Percentiles rank a stretch among this genome's conserved stretches.
These are phyloP conservation scores for Sarcodon sp. DNA, from an alignment of 768 basidiomycete genomes.

Conservation along the genomic window DNA sequence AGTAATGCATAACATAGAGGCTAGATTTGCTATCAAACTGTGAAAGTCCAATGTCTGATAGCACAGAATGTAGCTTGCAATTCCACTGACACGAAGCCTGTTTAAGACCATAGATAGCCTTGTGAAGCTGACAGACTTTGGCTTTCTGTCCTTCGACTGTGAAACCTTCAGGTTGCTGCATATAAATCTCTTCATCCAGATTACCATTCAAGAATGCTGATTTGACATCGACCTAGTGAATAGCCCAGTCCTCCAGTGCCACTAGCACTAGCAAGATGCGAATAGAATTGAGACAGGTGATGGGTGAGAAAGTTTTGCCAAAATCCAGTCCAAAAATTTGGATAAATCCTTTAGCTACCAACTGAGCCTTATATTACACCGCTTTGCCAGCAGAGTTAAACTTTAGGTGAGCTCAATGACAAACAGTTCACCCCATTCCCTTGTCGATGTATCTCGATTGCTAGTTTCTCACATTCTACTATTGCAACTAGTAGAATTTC, in stretches of 20 bases:
- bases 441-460: too few species aligned
- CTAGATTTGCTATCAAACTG: background rate
- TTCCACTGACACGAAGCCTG: background rate
- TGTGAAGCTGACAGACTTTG: background rate
- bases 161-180: conserved; percentile 24
- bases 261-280: background rate
- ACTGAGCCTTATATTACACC: conserved; percentile 24
- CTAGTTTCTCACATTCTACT: too few species aligned
- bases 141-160: too few species aligned
- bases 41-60: background rate
- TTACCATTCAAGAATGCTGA: background rate
- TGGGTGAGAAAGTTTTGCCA: conserved; percentile 15
- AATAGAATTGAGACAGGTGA: conserved; percentile 3
- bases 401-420: too few species aligned
- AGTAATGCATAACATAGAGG: too few species aligned
- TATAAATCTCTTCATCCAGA: conserved; percentile 18
- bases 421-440: too few species aligned
- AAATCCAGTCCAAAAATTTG: conserved; percentile 23
- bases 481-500: too few species aligned
- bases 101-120: background rate
- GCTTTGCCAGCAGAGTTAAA: too few species aligned
- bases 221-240: too few species aligned
- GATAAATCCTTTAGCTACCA: conserved; percentile 24
- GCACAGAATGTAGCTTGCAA: too few species aligned
- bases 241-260: background rate